These are phyloP conservation scores for Naganishia albida DNA, from an alignment of 1,284 basidiomycete genomes.

Conservation along the genomic window DNA sequence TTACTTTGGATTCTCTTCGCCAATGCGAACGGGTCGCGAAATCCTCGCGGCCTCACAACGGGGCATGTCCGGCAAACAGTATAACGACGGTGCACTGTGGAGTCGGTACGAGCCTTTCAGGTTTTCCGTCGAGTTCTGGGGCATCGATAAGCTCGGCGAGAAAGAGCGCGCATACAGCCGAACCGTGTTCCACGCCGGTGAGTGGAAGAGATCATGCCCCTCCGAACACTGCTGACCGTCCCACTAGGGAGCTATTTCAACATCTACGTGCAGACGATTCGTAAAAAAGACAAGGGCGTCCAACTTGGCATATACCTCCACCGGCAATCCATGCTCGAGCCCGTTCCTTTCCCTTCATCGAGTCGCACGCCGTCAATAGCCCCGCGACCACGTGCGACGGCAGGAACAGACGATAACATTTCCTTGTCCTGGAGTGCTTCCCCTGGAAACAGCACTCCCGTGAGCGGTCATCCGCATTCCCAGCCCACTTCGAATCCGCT, in stretches of 20 bases:
- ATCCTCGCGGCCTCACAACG: constrained; percentile 36
- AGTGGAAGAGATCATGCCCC: constrained; percentile 60
- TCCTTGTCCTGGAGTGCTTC: constrained; percentile 28
- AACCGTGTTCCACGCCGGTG: constrained; percentile 57
- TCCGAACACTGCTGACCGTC: constrained; percentile 50
- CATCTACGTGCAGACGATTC: constrained; percentile 81
- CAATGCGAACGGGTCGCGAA: constrained; percentile 42
- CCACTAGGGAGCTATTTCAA: constrained; percentile 73
- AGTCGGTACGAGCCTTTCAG: constrained; percentile 62
- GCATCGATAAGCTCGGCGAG: constrained; percentile 75
- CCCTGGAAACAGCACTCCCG: background rate
- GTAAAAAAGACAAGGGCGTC: constrained; percentile 65
- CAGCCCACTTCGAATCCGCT: constrained; percentile 16
- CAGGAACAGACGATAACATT: constrained; percentile 35
- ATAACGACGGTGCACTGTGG: constrained; percentile 43
- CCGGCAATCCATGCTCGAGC: constrained; percentile 73
- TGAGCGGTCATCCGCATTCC: background rate
- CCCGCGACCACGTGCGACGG: constrained; percentile 32
- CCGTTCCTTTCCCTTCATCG: constrained; percentile 47
- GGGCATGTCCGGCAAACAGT: constrained; percentile 1
- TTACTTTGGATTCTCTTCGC: constrained; percentile 53
- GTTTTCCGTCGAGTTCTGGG: constrained; percentile 86
- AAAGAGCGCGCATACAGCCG: constrained; percentile 65
- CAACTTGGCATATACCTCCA: constrained; percentile 91
- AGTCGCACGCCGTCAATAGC: constrained; percentile 9